Conservation (phyloP, 2,329 filamentous ascomycete species). For the Didymella keratinophila region DNA sequence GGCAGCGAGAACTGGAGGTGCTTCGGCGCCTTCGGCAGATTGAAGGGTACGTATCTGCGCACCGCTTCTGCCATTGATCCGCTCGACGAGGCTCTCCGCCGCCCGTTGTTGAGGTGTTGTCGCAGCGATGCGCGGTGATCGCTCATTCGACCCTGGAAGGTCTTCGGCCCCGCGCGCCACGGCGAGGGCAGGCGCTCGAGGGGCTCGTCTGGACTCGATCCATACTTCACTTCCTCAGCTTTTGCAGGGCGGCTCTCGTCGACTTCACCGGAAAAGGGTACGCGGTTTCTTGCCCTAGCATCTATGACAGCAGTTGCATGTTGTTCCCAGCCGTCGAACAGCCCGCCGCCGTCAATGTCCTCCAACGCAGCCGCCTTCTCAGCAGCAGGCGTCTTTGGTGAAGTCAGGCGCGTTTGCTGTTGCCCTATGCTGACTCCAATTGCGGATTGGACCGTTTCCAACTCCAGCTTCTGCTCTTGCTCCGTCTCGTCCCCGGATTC, state of each 20-base stretch:
- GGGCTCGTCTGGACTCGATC: conserved; percentile 23
- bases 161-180: conserved; percentile 53
- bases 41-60: conserved; percentile 50
- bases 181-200: conserved; percentile 54
- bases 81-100: conserved; percentile 52
- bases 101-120: conserved; percentile 48
- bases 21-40: conserved; percentile 48
- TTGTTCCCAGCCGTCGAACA: conserved; percentile 56
- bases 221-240: conserved; percentile 8
- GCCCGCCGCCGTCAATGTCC: conserved; percentile 53
- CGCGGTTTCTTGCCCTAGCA: conserved; percentile 3
- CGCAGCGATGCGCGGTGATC: conserved; percentile 50
- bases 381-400: conserved; percentile 64
- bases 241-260: conserved; percentile 3
- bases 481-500: conserved; percentile 54
- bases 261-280: conserved; percentile 7
- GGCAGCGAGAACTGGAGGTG: conserved; percentile 50
- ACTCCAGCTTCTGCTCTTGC: conserved; percentile 38
- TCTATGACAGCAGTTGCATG: conserved; percentile 15
- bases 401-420: conserved; percentile 64
- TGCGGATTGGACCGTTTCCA: conserved; percentile 55
- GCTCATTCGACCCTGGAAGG: conserved; percentile 44
- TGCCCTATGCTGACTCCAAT: conserved; percentile 67
- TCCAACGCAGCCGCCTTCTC: conserved; percentile 67
- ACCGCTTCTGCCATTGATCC: conserved; percentile 43